Base-by-base conservation (phyloP, 495 filamentous ascomycete genomes). In the Talaromyces nanjingensis region DNA sequence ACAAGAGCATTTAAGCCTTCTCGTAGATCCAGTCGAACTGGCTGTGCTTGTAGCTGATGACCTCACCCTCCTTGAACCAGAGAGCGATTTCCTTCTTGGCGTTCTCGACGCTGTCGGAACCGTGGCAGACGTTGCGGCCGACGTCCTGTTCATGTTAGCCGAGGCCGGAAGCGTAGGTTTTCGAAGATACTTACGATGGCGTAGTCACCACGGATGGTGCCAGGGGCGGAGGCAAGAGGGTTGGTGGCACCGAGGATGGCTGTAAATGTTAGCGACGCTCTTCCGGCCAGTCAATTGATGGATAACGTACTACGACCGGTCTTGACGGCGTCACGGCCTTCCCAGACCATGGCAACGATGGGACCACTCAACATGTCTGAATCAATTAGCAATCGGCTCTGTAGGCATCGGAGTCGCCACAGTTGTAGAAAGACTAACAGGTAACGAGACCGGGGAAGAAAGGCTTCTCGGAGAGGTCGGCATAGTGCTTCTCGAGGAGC, bases 121-220 rank as follows among this genome's bases (percentile, higher is more conserved):
- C 94, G 86, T 98, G 94, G 88, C 94, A 97, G 80, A 98, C 91
- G 85, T 98, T 98, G 76, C 94, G 92, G 81, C 94, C 94, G 72
- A 94, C 90, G 73, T 93, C 91, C 86, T 88, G 65, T 6, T 12
- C n/a, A 20, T 63, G 56, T 66, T 3, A 70, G 63, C 34, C 53
- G 37, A 9, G 18, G 29, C 29, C 29, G 29, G 29, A 31, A 31
- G 7, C 0, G 27, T 0, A 31, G 8, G 14, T n/a, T 2, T 2
- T 25, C 12, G n/a, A 14, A 31, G 42, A 45, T 31, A 68, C 79
- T 73, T 76, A 84, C 82, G 62, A 87, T 84, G 71, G 85, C 85
- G 74, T 72, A 91, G 79, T 92, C 90, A 77, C 93, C 93, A 82
- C 94, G 91, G 82, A 98, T 98, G 80, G 94, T 98, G 74, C 94